phyloP scores from a whole-genome alignment of 163 green algal genomes.

The Scenedesmus sp. region DNA sequence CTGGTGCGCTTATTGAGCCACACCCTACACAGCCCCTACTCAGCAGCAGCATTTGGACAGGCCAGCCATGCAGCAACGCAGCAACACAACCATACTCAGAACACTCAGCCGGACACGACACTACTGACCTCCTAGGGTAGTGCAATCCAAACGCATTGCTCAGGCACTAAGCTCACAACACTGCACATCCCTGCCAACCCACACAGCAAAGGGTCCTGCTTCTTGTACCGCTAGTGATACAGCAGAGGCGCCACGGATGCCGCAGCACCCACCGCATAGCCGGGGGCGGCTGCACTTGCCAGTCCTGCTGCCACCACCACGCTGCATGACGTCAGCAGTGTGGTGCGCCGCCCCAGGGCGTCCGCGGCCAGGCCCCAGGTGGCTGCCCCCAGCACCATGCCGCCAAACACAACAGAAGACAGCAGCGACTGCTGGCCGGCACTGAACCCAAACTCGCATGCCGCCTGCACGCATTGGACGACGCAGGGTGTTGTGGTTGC shows the following conservation, averaged over 20 bases:
- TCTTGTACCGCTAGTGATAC: too few relatives aligned
- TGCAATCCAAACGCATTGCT: too few relatives aligned
- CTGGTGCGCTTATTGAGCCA: background rate
- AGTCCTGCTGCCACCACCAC: conserved; percentile 32
- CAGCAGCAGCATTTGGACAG: background rate
- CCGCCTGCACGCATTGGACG: background rate
- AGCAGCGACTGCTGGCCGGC: conserved; percentile 58
- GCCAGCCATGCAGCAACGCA: too few relatives aligned
- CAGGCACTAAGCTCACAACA: too few relatives aligned
- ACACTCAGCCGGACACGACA: too few relatives aligned
- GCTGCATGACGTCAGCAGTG: conserved; percentile 6
- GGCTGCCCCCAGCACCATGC: conserved; percentile 87
- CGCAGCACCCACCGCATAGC: background rate
- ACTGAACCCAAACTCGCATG: conserved; percentile 71
- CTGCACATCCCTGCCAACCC: too few relatives aligned
- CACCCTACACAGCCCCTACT: background rate
- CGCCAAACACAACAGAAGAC: conserved; percentile 71
- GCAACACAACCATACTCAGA: too few relatives aligned
- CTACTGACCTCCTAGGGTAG: too few relatives aligned
- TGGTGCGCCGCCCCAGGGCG: conserved; percentile 65
- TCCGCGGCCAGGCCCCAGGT: conserved; percentile 80
- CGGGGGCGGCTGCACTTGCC: conserved; percentile 16
- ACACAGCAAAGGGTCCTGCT: too few relatives aligned
- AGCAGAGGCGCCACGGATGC: too few relatives aligned
- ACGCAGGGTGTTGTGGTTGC: too few relatives aligned